A percentile compares a stretch with the other conserved stretches of the same genome.
These are phyloP conservation scores for Taiozyma sp. DNA, from an alignment of 1,139 yeast species.

Conservation along the genomic window DNA sequence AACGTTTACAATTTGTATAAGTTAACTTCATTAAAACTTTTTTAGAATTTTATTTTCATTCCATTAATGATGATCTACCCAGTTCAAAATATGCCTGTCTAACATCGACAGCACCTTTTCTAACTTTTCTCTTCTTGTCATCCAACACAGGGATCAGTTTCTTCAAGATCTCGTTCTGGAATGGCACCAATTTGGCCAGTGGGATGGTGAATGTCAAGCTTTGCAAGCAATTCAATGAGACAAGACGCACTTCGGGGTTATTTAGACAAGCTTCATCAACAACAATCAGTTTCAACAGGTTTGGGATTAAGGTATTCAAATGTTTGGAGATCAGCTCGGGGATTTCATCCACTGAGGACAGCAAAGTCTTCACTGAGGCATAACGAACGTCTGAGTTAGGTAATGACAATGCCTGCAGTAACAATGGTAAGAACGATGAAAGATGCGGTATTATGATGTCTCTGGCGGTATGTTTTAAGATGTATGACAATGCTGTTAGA, in stretches of 20 bases:
- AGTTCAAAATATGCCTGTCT: constrained; percentile 70
- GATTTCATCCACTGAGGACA: constrained; percentile 50
- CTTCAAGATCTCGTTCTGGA: constrained; percentile 44
- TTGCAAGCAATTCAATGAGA: constrained; percentile 53
- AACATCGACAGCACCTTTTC: constrained; percentile 73
- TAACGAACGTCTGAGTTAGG: constrained; percentile 39
- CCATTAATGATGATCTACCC: constrained; percentile 24
- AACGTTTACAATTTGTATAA: constrained; percentile 1
- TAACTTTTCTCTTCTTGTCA: constrained; percentile 68
- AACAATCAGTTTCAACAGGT: constrained; percentile 32
- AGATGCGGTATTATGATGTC: constrained; percentile 60
- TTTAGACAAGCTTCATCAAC: constrained; percentile 24
- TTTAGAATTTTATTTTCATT: constrained; percentile 1
- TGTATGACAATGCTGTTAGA: constrained; percentile 60
- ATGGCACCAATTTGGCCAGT: constrained; percentile 43
- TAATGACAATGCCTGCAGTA: constrained; percentile 59
- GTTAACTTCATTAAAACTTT: neutral
- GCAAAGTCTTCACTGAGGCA: constrained; percentile 55
- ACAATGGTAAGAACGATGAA: constrained; percentile 59
- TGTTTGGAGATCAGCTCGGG: constrained; percentile 48
- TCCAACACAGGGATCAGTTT: constrained; percentile 55
- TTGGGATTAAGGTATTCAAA: constrained; percentile 52
- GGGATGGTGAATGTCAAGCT: constrained; percentile 37
- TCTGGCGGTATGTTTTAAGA: constrained; percentile 62
- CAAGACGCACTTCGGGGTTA: constrained; percentile 45